A percentile compares a stretch with the other conserved stretches of the same genome.
Evolutionary conservation across 768 basidiomycete genomes (phyloP).

Genomic region (Leccinum uliginosum): DNA sequence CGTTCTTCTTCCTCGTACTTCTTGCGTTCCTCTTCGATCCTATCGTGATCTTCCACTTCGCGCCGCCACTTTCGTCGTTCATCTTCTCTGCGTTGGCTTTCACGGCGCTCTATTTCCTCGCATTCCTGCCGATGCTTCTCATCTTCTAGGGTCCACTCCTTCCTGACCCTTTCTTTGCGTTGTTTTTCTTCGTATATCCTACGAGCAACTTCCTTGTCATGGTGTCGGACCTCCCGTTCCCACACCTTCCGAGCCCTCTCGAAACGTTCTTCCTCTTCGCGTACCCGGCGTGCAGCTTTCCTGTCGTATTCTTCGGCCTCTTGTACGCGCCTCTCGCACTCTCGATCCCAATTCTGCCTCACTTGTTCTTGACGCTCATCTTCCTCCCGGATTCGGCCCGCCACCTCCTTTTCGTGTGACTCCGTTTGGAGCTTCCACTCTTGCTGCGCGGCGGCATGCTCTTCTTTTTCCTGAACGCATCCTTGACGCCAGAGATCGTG

Average conservation of each 20-base stretch:
- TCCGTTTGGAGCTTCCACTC: constrained; percentile 12
- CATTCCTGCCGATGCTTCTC: constrained; percentile 2
- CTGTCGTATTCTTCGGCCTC: neutral
- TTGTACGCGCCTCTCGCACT: neutral
- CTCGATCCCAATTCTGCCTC: constrained; percentile 3
- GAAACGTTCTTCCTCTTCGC: constrained; percentile 9
- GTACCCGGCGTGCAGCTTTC: neutral
- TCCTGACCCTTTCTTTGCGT: constrained; percentile 1
- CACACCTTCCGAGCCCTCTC: constrained; percentile 2
- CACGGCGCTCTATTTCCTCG: constrained; percentile 11
- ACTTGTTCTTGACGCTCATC: constrained; percentile 6
- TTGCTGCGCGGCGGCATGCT: neutral
- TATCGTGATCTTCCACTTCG: constrained; percentile 18
- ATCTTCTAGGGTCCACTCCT: constrained; percentile 6
- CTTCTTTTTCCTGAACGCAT: constrained; percentile 8
- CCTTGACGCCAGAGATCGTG: neutral
- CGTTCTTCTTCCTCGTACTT: constrained; percentile 24
- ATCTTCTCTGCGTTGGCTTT: constrained; percentile 3
- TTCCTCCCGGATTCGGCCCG: constrained; percentile 1
- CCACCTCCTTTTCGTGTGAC: constrained; percentile 11
- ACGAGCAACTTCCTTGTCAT: neutral
- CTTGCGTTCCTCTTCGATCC: constrained; percentile 11
- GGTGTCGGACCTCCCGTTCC: constrained; percentile 1
- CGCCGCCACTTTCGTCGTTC: constrained; percentile 14
- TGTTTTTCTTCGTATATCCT: constrained; percentile 2